phyloP scores from a whole-genome alignment of 257 asterid genomes.

The Perilla frutescens region DNA sequence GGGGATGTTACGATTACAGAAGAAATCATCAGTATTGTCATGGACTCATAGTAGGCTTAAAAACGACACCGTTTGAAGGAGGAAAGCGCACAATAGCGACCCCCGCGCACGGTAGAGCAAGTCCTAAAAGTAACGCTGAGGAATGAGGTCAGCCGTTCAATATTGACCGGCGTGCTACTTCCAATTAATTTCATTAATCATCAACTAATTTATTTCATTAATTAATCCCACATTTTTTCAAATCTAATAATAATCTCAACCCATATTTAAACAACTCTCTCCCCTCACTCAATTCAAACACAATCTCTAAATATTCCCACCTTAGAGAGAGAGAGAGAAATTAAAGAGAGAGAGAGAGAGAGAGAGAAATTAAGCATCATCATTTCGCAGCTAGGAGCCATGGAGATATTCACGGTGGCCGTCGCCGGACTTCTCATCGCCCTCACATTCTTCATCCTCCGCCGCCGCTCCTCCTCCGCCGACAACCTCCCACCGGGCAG shows the following conservation, averaged over 20 bases:
- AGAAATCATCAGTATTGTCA: too few relatives aligned
- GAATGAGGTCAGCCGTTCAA: not conserved
- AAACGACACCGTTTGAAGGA: too few relatives aligned
- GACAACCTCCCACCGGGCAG: constrained; percentile 70
- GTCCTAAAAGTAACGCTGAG: not conserved
- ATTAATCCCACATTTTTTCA: not conserved
- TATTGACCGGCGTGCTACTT: not conserved
- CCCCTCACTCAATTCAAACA: not conserved
- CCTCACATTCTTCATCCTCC: constrained; percentile 31
- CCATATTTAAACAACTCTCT: not conserved
- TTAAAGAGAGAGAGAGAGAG: not conserved
- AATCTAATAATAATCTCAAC: not conserved
- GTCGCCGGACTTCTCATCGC: constrained; percentile 32
- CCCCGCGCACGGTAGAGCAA: not conserved
- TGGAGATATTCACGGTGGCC: constrained; percentile 43
- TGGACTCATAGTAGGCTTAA: too few relatives aligned
- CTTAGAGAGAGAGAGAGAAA: not conserved
- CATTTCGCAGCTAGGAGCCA: not conserved
- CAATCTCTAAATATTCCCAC: not conserved
- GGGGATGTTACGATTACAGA: too few relatives aligned
- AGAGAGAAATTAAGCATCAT: too few relatives aligned
- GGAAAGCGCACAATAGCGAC: too few relatives aligned
- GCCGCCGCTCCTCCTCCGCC: constrained; percentile 18
- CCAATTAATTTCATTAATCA: not conserved
- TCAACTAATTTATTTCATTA: not conserved